Conservation (phyloP, 805 yeast genomes). For the Lachancea waltii region DNA sequence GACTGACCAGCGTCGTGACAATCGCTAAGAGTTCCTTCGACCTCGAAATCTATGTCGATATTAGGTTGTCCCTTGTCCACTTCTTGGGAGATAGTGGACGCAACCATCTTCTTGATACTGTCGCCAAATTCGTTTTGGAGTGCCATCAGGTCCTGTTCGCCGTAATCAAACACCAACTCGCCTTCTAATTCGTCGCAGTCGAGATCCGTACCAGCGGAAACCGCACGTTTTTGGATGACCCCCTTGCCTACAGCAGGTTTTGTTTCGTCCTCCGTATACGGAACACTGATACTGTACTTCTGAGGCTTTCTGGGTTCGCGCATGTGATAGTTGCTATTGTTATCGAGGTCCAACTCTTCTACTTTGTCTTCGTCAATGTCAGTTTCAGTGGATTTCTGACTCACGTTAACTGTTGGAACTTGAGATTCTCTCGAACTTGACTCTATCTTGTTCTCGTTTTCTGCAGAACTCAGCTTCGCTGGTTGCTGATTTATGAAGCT, state of each 20-base stretch:
- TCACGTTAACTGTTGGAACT: background rate
- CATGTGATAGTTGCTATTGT: constrained; percentile 15
- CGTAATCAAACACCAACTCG: constrained; percentile 26
- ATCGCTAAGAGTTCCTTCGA: background rate
- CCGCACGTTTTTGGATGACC: background rate
- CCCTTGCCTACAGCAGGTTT: background rate
- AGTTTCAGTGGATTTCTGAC: background rate
- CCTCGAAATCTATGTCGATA: constrained; percentile 4
- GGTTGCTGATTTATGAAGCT: constrained; percentile 17
- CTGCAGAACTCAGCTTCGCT: constrained; percentile 16
- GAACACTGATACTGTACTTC: background rate
- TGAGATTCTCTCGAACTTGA: no score
- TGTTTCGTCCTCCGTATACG: background rate
- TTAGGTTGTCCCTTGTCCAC: constrained; percentile 1
- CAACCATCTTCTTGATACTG: constrained; percentile 6
- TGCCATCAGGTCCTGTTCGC: constrained; percentile 18
- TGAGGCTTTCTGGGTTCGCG: background rate
- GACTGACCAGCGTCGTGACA: background rate
- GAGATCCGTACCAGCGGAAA: background rate
- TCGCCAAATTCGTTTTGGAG: constrained; percentile 6
- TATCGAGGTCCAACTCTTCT: constrained; percentile 13
- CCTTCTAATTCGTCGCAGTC: constrained; percentile 3
- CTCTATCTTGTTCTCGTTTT: background rate
- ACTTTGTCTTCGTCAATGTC: constrained; percentile 5
- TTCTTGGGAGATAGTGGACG: constrained; percentile 4